A percentile compares a stretch with the other conserved stretches of the same genome.
phyloP scores from a whole-genome alignment of 75 land plant species.

The Gnetum montanum region DNA sequence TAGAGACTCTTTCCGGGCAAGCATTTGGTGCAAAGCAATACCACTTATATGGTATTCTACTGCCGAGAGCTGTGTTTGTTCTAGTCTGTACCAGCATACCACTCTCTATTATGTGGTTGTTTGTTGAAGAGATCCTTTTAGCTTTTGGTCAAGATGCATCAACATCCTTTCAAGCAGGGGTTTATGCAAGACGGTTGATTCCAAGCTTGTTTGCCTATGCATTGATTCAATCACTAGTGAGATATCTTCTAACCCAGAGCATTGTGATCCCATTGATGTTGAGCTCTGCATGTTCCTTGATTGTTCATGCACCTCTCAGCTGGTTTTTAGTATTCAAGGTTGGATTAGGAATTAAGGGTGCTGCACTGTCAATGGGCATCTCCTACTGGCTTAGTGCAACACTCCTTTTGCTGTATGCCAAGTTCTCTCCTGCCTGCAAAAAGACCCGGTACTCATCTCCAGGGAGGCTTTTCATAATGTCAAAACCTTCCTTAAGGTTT shows the following conservation, averaged over 20 bases:
- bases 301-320: constrained; percentile 48
- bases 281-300: constrained; percentile 29
- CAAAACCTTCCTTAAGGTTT: constrained; percentile 34
- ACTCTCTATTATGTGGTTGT: constrained; percentile 57
- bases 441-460: constrained; percentile 54
- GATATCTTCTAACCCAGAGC: constrained; percentile 69
- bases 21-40: constrained; percentile 81
- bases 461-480: constrained; percentile 50
- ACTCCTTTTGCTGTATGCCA: constrained; percentile 33
- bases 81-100: constrained; percentile 44
- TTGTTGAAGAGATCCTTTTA: no score
- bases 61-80: constrained; percentile 58
- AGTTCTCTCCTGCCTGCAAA: constrained; percentile 38
- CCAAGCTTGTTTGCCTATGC: constrained; percentile 66
- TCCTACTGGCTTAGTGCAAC: constrained; percentile 64
- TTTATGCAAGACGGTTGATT: constrained; percentile 53
- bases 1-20: no score
- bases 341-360: constrained; percentile 69
- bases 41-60: constrained; percentile 54
- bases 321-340: no score
- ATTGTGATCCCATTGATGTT: constrained; percentile 65
- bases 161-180: constrained; percentile 46
- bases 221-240: constrained; percentile 43
- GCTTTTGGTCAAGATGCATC: constrained; percentile 52
- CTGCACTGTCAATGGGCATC: constrained; percentile 58